These are phyloP conservation scores for Amborella trichopoda DNA, from an alignment of 164 flowering plant genomes.

Conservation along the genomic window DNA sequence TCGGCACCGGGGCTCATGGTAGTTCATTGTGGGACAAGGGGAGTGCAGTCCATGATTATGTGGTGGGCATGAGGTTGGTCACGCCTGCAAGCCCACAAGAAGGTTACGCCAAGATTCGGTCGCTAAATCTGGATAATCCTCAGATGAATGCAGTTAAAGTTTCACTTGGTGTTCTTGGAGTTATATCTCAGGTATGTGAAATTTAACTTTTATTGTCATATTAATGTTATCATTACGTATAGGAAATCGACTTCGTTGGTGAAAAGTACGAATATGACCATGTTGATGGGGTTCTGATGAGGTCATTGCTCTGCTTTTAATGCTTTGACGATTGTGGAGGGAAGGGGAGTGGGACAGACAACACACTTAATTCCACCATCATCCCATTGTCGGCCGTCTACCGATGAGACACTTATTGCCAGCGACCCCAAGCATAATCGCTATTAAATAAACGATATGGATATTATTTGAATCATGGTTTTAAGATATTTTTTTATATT, in stretches of 20 bases:
- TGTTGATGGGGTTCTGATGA: background rate
- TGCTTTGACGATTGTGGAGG: background rate
- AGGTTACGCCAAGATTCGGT: slow-evolving; percentile 39
- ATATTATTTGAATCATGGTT: no score
- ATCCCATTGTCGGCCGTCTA: no score
- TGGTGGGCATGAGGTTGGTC: slow-evolving; percentile 33
- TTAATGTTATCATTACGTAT: background rate
- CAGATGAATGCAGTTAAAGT: slow-evolving; percentile 40
- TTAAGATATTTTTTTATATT: no score
- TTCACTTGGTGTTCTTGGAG: slow-evolving; percentile 74
- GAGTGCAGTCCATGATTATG: slow-evolving; percentile 57
- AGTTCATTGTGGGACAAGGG: slow-evolving; percentile 65
- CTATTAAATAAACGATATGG: no score
- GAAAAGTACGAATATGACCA: background rate
- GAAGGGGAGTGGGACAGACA: no score
- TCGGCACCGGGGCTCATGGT: slow-evolving; percentile 72
- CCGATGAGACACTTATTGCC: no score
- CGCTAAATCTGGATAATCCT: slow-evolving; percentile 14
- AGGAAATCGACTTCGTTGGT: background rate
- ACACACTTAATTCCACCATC: no score
- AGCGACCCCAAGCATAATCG: no score
- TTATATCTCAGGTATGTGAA: slow-evolving; percentile 59
- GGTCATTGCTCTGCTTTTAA: background rate
- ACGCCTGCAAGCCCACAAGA: slow-evolving; percentile 32
- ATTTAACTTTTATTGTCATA: background rate